Base-by-base conservation (phyloP, 495 filamentous ascomycete species). In the Staphylotrichum longicolle region DNA sequence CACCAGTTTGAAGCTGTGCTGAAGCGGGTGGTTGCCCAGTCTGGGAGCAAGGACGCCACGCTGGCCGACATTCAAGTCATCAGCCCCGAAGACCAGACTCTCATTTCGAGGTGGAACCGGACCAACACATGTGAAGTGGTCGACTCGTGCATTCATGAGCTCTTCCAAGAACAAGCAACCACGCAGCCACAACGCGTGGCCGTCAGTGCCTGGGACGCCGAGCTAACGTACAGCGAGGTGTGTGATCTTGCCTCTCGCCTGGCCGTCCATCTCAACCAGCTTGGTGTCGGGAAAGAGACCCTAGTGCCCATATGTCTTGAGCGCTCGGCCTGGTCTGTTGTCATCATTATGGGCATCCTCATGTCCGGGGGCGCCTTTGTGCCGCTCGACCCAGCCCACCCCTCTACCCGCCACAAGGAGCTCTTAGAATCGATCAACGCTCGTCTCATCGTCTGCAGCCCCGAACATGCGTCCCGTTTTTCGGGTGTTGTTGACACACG, bases 151-250 rank as follows among this genome's bases (percentile, higher is more conserved):
- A 75, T 76, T 55, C 74, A 78, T 44, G 63, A 75, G 15, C 50
- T 75, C 44, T 68, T 78, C 44, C 68, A 70, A 8, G 61, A 77
- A 27, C 75, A 77, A 51, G 70, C 73, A 4, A 72, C 85, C 3
- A 62, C 82, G 8, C 76, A 82, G 4, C 60, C 60, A 0, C 8
- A 65, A 2, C 50, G 49, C 9, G 10, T 48, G 0, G 68, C 41
- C 7, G 65, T 85, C n/a, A 78, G 71, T 48, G 75, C 47, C 11
- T 87, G 85, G 85, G 85, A 88, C 72, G 84, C 80, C 20, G 75
- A 63, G 45, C 68, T 88, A 57, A 83, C 82, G 1, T 88, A 80
- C 63, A 63, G 60, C 12, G 78, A 88, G 49, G 66, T 88, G 78
- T 46, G 54, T 59, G 10, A 52, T 40, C 42, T 63, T 60, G 30